Evolutionary conservation across 2,329 filamentous ascomycete species (phyloP).

Genomic region (Penicillium olsonii): DNA sequence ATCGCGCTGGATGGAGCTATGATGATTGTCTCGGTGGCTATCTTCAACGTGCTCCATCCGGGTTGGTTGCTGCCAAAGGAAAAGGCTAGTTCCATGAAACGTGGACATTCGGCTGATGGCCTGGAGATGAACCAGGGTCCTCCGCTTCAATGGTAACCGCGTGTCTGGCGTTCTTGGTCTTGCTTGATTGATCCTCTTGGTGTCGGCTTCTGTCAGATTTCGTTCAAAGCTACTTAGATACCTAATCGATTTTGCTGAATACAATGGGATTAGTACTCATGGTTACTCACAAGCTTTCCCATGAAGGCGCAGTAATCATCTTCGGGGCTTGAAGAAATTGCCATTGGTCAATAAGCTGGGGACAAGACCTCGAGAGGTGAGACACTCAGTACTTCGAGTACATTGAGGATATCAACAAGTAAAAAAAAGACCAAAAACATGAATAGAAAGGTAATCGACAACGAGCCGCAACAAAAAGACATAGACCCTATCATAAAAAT

Average conservation of each 20-base stretch:
- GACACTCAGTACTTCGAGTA: not conserved
- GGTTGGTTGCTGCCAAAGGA: constrained; percentile 38
- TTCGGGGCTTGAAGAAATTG: not conserved
- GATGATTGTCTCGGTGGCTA: constrained; percentile 50
- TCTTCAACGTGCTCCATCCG: constrained; percentile 51
- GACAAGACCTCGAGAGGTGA: not conserved
- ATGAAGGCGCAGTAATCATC: not conserved
- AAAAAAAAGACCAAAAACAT: not conserved
- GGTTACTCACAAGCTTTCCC: not conserved
- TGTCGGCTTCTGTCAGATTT: not conserved
- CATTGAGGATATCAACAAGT: not conserved
- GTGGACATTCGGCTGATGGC: constrained; percentile 11
- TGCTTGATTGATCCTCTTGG: not conserved
- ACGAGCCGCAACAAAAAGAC: not conserved
- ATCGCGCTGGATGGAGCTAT: constrained; percentile 52
- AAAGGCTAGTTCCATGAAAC: constrained; percentile 12
- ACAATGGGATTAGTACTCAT: too few relatives aligned
- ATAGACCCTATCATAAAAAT: not conserved
- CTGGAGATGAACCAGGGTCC: constrained; percentile 8
- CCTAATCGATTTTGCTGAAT: not conserved
- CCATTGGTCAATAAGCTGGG: not conserved
- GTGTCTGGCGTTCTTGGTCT: not conserved
- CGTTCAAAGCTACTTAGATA: not conserved
- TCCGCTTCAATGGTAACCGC: constrained; percentile 1
- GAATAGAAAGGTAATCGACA: not conserved